A percentile compares a stretch with the other conserved stretches of the same genome.
Conservation (phyloP, 2,329 filamentous ascomycete species). For the Fusarium stilboides region DNA sequence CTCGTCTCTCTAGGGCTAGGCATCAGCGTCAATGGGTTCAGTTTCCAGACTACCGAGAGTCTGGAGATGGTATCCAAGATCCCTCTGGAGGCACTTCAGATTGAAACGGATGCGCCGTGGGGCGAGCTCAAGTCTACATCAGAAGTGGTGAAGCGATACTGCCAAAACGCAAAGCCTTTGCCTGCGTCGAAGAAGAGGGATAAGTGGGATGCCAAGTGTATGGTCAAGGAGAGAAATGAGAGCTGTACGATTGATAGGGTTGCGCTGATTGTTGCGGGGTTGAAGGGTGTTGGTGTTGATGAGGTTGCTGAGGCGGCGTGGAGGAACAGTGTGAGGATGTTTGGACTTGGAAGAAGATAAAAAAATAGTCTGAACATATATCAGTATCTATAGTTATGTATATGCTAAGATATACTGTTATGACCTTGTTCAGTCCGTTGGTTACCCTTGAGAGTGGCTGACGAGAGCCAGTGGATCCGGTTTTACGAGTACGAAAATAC, state of each 20-base stretch:
- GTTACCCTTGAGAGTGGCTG: slow-evolving; percentile 10
- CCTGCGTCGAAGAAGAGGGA: slow-evolving; percentile 64
- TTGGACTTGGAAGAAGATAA: slow-evolving; percentile 46
- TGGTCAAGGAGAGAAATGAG: slow-evolving; percentile 68
- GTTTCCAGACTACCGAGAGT: slow-evolving; percentile 52
- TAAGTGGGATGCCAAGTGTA: slow-evolving; percentile 61
- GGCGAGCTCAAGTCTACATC: slow-evolving; percentile 47
- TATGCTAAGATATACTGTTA: background rate
- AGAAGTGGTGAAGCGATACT: slow-evolving; percentile 57
- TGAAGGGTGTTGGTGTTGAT: slow-evolving; percentile 61
- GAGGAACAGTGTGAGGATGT: slow-evolving; percentile 55
- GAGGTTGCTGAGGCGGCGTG: slow-evolving; percentile 60
- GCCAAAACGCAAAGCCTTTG: slow-evolving; percentile 56
- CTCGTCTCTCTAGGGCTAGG: slow-evolving; percentile 43
- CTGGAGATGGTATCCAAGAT: slow-evolving; percentile 47
- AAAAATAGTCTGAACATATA: background rate
- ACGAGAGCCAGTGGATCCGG: slow-evolving; percentile 21
- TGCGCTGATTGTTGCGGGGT: slow-evolving; percentile 63
- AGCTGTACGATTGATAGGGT: slow-evolving; percentile 65
- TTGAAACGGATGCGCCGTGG: slow-evolving; percentile 51
- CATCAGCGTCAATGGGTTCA: slow-evolving; percentile 64
- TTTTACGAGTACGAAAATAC: slow-evolving; percentile 19
- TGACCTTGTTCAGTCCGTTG: background rate
- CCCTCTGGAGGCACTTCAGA: slow-evolving; percentile 43
- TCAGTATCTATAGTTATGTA: background rate